Conservation (phyloP, 2,329 filamentous ascomycete species). For the Scedosporium dehoogii region DNA sequence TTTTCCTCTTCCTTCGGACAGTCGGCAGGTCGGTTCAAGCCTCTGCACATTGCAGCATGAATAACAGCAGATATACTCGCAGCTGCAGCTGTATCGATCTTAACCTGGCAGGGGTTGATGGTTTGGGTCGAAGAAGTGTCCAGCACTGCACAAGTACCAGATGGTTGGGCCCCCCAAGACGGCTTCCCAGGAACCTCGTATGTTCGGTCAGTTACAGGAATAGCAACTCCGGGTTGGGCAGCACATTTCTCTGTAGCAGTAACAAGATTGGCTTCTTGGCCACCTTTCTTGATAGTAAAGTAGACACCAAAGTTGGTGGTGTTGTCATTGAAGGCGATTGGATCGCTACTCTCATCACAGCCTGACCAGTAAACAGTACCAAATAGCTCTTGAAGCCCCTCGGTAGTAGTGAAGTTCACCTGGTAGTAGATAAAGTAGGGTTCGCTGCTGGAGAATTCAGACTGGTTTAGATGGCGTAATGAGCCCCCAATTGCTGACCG, state of each 20-base stretch:
- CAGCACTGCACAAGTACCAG: constrained; percentile 7
- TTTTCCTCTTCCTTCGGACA: constrained; percentile 9
- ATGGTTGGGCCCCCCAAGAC: too few species aligned
- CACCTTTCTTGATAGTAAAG: constrained; percentile 12
- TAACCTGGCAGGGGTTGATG: constrained; percentile 11
- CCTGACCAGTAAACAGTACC: constrained; percentile 3
- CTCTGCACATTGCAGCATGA: constrained; percentile 7
- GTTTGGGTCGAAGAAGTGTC: constrained; percentile 8
- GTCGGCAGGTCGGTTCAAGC: constrained; percentile 8
- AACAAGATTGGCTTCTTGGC: constrained; percentile 43
- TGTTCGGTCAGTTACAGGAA: constrained; percentile 10
- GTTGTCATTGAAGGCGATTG: constrained; percentile 4
- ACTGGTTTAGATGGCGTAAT: neutral
- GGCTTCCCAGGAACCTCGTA: neutral
- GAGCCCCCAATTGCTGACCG: neutral
- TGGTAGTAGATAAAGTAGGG: constrained; percentile 8
- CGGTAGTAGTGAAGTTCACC: constrained; percentile 6
- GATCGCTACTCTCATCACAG: constrained; percentile 9
- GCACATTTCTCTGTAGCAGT: constrained; percentile 30
- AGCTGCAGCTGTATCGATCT: constrained; percentile 10
- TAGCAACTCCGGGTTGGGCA: constrained; percentile 5
- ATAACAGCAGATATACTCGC: constrained; percentile 11
- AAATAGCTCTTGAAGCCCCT: constrained; percentile 8
- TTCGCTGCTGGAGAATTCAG: constrained; percentile 5
- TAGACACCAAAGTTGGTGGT: constrained; percentile 7